Evolutionary conservation across 208 protist species (phyloP).

Genomic region (Entamoeba invadens): DNA sequence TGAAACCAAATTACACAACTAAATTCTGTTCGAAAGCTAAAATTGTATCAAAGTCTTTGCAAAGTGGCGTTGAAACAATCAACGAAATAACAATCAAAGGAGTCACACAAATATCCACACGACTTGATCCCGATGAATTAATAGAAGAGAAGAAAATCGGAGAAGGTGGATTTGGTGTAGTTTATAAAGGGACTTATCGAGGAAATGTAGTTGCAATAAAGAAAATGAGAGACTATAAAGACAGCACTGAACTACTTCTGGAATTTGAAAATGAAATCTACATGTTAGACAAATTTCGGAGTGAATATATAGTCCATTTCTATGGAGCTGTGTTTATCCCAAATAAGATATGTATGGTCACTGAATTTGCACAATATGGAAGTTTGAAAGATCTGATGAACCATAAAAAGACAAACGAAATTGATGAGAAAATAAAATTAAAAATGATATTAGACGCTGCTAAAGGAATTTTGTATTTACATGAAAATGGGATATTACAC

Average conservation of each 20-base stretch:
- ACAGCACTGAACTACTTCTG: background rate
- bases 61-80: background rate
- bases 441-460: no score
- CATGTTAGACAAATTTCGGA: no score
- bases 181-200: background rate
- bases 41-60: background rate
- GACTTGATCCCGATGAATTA: background rate
- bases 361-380: no score
- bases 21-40: background rate
- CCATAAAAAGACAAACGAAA: no score
- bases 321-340: no score
- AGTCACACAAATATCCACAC: background rate
- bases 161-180: background rate
- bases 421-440: no score
- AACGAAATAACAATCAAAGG: background rate
- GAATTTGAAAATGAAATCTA: background rate
- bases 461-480: no score
- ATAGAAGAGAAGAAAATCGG: background rate
- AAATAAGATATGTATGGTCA: no score
- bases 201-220: background rate
- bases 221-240: background rate
- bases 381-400: no score
- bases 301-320: no score
- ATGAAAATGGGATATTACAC: no score
- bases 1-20: background rate